These are phyloP conservation scores for Asterionellopsis glacialis DNA, from an alignment of 108 stramenopile species.

Conservation along the genomic window DNA sequence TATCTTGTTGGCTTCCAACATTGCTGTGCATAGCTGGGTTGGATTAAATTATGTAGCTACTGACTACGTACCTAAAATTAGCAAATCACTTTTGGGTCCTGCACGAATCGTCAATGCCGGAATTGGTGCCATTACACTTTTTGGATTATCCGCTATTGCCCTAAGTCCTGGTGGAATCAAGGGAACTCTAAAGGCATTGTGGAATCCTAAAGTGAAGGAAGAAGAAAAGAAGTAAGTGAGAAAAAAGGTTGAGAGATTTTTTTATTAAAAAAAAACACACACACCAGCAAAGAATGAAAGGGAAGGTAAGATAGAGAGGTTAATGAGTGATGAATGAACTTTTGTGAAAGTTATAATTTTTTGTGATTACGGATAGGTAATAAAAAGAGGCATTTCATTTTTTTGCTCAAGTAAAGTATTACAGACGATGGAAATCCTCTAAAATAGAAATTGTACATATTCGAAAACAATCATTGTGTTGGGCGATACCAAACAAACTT, in stretches of 20 bases:
- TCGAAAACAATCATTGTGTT: too few species aligned
- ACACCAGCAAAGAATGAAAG: background rate
- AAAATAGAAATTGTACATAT: too few species aligned
- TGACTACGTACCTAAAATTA: conserved; percentile 92
- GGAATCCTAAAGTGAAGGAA: conserved; percentile 55
- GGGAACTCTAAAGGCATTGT: conserved; percentile 66
- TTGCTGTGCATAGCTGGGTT: conserved; percentile 85
- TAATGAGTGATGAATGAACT: too few species aligned
- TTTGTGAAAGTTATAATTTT: too few species aligned
- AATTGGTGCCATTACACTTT: conserved; percentile 51
- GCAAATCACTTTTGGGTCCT: conserved; percentile 60
- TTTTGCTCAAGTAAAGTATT: too few species aligned
- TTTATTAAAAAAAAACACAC: too few species aligned
- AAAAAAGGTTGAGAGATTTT: too few species aligned
- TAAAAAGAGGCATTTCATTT: background rate
- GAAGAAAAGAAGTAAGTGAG: conserved; percentile 5
- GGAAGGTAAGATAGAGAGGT: background rate
- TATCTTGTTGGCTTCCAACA: conserved; percentile 52
- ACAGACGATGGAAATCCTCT: too few species aligned
- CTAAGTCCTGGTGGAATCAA: conserved; percentile 67
- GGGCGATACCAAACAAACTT: too few species aligned
- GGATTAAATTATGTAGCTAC: conserved; percentile 90
- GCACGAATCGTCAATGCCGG: conserved; percentile 68
- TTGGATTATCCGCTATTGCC: conserved; percentile 62
- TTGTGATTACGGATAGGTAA: too few species aligned